Evolutionary conservation across 1,284 basidiomycete genomes (phyloP).

Genomic region (Trichosporon inkin): DNA sequence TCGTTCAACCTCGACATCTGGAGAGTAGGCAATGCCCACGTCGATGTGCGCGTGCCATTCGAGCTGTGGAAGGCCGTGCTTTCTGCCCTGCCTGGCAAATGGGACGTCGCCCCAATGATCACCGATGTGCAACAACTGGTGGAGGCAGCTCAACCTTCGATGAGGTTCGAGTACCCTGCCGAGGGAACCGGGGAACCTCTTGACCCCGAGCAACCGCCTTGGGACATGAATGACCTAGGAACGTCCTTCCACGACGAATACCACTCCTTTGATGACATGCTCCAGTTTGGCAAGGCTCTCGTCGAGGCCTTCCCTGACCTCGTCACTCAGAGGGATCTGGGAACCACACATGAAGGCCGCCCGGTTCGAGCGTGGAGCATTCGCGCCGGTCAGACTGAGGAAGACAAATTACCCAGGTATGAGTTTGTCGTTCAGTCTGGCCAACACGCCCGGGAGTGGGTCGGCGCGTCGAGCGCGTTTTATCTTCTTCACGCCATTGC

Average conservation of each 20-base stretch:
- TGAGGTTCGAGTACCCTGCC: background rate
- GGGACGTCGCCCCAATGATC: background rate
- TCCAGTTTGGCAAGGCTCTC: slow-evolving; percentile 42
- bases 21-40: background rate
- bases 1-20: slow-evolving; percentile 3
- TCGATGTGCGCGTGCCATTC: background rate
- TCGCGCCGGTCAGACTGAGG: slow-evolving; percentile 13
- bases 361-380: slow-evolving; percentile 38
- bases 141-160: background rate
- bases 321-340: slow-evolving; percentile 33
- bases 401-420: slow-evolving; percentile 15
- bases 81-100: background rate
- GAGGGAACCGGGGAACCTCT: background rate
- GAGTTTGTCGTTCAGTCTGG: slow-evolving; percentile 68
- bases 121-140: background rate
- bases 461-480: slow-evolving; percentile 67
- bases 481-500: slow-evolving; percentile 70
- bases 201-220: background rate
- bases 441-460: slow-evolving; percentile 81
- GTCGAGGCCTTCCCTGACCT: slow-evolving; percentile 33
- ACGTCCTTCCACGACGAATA: slow-evolving; percentile 46
- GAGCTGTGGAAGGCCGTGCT: background rate
- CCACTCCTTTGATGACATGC: slow-evolving; percentile 40
- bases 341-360: slow-evolving; percentile 37
- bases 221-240: background rate